Percentiles rank a stretch among this genome's conserved stretches.
Evolutionary conservation across 2,329 filamentous ascomycete species (phyloP).

Genomic region (Monilinia fructicola): DNA sequence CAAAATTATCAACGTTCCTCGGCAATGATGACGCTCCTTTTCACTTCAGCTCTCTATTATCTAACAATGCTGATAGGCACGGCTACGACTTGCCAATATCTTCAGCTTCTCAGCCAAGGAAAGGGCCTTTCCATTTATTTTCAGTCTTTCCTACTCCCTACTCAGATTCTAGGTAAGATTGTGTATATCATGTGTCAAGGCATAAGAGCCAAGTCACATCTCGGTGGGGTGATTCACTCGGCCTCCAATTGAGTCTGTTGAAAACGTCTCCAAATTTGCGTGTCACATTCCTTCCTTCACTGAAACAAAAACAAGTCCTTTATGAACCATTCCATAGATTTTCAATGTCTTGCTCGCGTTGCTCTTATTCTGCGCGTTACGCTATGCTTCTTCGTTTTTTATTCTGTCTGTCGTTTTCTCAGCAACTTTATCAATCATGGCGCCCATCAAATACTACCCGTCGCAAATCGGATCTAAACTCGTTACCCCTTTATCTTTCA

Average conservation of each 20-base stretch:
- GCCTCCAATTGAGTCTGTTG: conserved; percentile 9
- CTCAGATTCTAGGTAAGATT: not conserved
- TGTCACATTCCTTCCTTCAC: conserved; percentile 20
- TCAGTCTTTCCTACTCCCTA: too few relatives aligned
- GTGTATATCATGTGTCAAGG: not conserved
- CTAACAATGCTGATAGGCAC: not conserved
- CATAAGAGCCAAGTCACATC: not conserved
- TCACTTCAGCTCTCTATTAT: too few relatives aligned
- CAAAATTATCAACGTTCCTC: too few relatives aligned
- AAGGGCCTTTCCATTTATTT: not conserved
- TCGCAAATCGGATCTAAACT: conserved; percentile 55
- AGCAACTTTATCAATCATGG: conserved; percentile 7
- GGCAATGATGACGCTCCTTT: too few relatives aligned
- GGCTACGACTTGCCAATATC: not conserved
- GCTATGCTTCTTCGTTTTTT: not conserved
- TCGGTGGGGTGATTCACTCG: conserved; percentile 8
- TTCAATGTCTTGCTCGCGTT: too few relatives aligned
- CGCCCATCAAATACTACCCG: conserved; percentile 54
- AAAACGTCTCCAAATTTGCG: conserved; percentile 1
- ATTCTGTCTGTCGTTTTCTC: conserved; percentile 9
- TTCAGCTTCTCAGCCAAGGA: conserved; percentile 5
- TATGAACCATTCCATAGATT: not conserved
- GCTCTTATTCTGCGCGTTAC: not conserved
- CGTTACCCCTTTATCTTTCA: conserved; percentile 24
- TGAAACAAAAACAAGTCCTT: conserved; percentile 15